Evolutionary conservation across 2,329 filamentous ascomycete species (phyloP), one percentile per base, ranked within the genome.

Genomic region (Talaromyces sp.): DNA sequence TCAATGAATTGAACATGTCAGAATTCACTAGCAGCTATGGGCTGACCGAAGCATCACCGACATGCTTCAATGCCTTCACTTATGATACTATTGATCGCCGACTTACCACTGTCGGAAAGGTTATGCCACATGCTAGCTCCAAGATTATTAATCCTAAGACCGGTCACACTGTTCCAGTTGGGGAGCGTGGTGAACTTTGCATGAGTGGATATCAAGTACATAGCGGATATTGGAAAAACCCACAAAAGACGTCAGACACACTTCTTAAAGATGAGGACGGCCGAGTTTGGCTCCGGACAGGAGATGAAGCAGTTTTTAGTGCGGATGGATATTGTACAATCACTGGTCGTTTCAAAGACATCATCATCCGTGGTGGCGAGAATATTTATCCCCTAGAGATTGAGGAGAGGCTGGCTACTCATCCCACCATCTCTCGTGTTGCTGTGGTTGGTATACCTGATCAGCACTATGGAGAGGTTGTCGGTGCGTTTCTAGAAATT

Each of bases 1-100:
- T 91, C 14, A 82, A 84, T 36, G 85, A 87, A 33, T 84, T 94
- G 33, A 89, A 89, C 60, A 92, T 94, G 87, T 83, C 81, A 8
- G 87, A 91, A 72, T 91, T 91, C 62, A 85, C 86, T 1, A 87
- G 84, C 66, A 88, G 85, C 70, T 89, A 89, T 65, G 79, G 73
- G 69, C 80, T 94, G 52, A 94, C 91, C 0, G 90, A 94, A 77
- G 88, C 90, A 0, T 89, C 86, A 2, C 90, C 90, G 0, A 92
- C 89, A 0, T 90, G 89, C 75, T 93, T 93, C 80, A 93, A 92
- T 68, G 88, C 90, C 10, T 88, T 89, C 69, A 90, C 88, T 0
- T 85, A 89, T 62, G 90, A 93, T 72, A 83, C 85, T 0, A 83
- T 92, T 56, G 79, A 87, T 65, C 82, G 81, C 44, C 82, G 89